A percentile compares a stretch with the other conserved stretches of the same genome.
phyloP scores from a whole-genome alignment of 305 asterid genomes.

The Fraxinus velutina region DNA sequence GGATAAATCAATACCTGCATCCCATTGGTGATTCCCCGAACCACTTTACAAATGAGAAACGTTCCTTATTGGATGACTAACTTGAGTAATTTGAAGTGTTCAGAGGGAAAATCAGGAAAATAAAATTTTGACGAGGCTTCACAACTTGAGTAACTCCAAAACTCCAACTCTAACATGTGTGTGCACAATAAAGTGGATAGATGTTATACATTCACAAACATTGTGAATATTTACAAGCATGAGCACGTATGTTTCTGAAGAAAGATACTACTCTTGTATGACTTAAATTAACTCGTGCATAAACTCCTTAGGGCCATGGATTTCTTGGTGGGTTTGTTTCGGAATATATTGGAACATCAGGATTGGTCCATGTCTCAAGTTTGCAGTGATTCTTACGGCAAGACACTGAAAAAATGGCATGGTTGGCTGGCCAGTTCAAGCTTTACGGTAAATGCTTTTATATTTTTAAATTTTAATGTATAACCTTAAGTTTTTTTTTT shows the following conservation, averaged over 20 bases:
- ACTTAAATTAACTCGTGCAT: slow-evolving; percentile 15
- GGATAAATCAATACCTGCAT: background rate
- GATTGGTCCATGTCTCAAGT: slow-evolving; percentile 93
- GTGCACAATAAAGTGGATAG: background rate
- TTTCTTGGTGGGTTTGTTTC: slow-evolving; percentile 76
- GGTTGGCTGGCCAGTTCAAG: slow-evolving; percentile 98
- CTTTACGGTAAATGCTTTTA: slow-evolving; percentile 54
- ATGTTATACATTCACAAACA: background rate
- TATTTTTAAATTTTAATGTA: background rate
- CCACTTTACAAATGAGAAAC: background rate
- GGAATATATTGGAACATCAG: slow-evolving; percentile 63
- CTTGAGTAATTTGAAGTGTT: background rate
- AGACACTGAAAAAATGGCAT: slow-evolving; percentile 90
- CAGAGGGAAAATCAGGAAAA: background rate
- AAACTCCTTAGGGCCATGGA: slow-evolving; percentile 84
- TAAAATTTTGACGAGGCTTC: background rate
- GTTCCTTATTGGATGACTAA: background rate
- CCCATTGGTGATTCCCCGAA: background rate
- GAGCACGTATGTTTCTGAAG: slow-evolving; percentile 7
- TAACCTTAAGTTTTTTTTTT: background rate
- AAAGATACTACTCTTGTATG: background rate
- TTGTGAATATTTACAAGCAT: slow-evolving; percentile 2
- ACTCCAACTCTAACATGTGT: background rate
- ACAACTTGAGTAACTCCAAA: background rate
- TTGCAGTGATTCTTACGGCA: slow-evolving; percentile 72